Conservation (phyloP, 768 basidiomycete genomes). For the Calvatia gigantea region DNA sequence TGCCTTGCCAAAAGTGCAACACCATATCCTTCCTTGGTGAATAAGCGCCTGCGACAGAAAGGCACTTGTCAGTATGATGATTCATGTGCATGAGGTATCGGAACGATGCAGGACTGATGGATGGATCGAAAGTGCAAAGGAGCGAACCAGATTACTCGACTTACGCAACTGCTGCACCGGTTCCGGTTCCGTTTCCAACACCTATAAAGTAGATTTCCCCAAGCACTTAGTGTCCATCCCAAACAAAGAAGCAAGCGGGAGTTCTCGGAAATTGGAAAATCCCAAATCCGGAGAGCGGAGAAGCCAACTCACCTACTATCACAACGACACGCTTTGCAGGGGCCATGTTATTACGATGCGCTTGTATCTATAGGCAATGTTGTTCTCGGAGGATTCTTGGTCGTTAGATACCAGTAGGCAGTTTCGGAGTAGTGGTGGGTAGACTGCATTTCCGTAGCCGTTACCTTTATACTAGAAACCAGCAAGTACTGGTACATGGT, state of each 20-base stretch:
- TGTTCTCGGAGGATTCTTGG: background rate
- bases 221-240: background rate
- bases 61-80: background rate
- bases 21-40: conserved; percentile 60
- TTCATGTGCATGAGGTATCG: no score
- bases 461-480: no score
- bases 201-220: conserved; percentile 24
- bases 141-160: conserved; percentile 17
- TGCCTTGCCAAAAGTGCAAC: conserved; percentile 66
- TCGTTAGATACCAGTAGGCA: no score
- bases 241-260: background rate
- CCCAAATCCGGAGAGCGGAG: background rate
- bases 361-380: background rate
- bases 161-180: conserved; percentile 58
- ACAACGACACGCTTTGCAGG: conserved; percentile 47
- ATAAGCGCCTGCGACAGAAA: conserved; percentile 44
- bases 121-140: background rate
- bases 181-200: conserved; percentile 46
- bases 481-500: background rate
- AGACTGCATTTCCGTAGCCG: no score
- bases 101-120: no score
- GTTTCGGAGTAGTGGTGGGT: no score
- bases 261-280: background rate
- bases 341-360: background rate
- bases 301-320: conserved; percentile 45